Evolutionary conservation across 164 flowering plant genomes (phyloP).

Genomic region (Aristolochia fimbriata): DNA sequence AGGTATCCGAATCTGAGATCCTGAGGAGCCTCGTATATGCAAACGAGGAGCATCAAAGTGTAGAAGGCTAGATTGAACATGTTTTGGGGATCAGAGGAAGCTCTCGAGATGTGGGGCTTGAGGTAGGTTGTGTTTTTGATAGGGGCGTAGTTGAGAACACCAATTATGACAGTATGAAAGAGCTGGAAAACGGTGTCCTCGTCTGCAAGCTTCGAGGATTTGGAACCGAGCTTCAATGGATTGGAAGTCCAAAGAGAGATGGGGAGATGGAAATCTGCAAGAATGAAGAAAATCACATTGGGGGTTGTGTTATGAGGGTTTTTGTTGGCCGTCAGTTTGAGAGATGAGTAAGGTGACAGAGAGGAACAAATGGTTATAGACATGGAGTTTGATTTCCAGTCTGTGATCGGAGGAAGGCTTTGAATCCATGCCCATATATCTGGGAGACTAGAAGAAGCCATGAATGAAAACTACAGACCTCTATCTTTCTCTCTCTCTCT

Average conservation of each 20-base stretch:
- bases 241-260: conserved; percentile 77
- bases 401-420: conserved; percentile 50
- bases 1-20: conserved; percentile 50
- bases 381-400: conserved; percentile 46
- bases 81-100: conserved; percentile 24
- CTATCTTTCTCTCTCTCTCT: conserved; percentile 6
- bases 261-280: conserved; percentile 44
- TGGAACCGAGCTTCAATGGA: conserved; percentile 21
- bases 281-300: conserved; percentile 35
- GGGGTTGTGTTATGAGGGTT: conserved; percentile 18
- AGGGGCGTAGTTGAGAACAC: conserved; percentile 45
- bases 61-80: conserved; percentile 53
- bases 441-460: conserved; percentile 39
- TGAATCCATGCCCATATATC: conserved; percentile 66
- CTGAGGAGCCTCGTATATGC: conserved; percentile 76
- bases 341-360: conserved; percentile 40
- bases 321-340: conserved; percentile 38
- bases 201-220: conserved; percentile 17
- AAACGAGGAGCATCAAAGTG: conserved; percentile 46
- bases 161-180: conserved; percentile 35
- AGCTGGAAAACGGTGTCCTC: conserved; percentile 27
- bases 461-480: conserved; percentile 3
- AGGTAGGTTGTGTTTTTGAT: conserved; percentile 18
- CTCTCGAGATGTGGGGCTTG: conserved; percentile 21
- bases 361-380: conserved; percentile 53